Conservation (phyloP, 345 rosid genomes). For the Arabidopsis arenosa region DNA sequence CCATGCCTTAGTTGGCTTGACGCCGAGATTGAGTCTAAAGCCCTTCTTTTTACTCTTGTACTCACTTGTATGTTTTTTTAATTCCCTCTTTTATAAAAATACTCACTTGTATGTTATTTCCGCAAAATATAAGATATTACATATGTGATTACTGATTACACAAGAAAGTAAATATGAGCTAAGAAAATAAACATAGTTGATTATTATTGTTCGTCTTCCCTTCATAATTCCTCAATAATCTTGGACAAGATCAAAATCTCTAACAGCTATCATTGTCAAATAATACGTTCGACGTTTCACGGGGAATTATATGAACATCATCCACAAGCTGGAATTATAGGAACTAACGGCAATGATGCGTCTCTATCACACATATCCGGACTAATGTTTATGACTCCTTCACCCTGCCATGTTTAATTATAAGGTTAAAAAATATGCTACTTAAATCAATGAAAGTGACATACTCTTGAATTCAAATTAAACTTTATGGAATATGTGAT, state of each 20-base stretch:
- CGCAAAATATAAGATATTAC: too few relatives aligned
- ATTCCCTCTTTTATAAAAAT: too few relatives aligned
- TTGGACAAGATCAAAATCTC: neutral
- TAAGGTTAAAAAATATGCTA: neutral
- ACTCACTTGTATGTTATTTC: too few relatives aligned
- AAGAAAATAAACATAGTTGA: too few relatives aligned
- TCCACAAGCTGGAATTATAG: slow-evolving; percentile 38
- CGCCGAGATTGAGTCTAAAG: too few relatives aligned
- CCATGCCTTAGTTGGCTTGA: too few relatives aligned
- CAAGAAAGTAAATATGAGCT: too few relatives aligned
- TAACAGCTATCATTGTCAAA: neutral
- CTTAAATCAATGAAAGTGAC: neutral
- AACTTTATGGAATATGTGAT: neutral
- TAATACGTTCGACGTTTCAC: neutral
- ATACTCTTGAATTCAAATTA: neutral
- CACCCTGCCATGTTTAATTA: slow-evolving; percentile 31
- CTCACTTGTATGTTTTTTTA: too few relatives aligned
- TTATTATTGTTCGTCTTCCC: too few relatives aligned
- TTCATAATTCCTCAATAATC: neutral
- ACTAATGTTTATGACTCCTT: slow-evolving; percentile 42
- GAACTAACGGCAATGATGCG: slow-evolving; percentile 41
- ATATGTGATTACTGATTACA: too few relatives aligned
- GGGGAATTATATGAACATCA: neutral
- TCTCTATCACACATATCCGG: slow-evolving; percentile 43
- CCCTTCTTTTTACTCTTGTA: too few relatives aligned